These are phyloP conservation scores for Trypanosoma rangeli DNA, from an alignment of 208 protist genomes.

Conservation along the genomic window DNA sequence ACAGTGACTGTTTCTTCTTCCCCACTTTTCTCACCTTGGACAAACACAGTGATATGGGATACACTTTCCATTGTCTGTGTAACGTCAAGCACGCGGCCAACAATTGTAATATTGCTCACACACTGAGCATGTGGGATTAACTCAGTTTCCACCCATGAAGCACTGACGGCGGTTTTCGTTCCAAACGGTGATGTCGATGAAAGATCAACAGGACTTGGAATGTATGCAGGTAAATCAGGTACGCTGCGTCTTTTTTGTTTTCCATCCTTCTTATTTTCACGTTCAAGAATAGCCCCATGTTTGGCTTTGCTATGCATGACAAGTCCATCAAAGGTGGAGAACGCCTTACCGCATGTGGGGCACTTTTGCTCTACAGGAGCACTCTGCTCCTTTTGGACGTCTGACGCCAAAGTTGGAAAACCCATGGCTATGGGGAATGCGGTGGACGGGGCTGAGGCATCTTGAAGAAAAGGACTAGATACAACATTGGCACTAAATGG, in stretches of 20 bases:
- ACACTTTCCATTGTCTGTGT: conserved; percentile 28
- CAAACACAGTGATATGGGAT: conserved; percentile 54
- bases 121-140: conserved; percentile 66
- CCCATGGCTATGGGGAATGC: conserved; percentile 6
- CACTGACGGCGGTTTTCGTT: conserved; percentile 16
- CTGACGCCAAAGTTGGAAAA: conserved; percentile 7
- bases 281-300: conserved; percentile 57
- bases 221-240: conserved; percentile 75
- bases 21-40: conserved; percentile 30
- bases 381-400: conserved; percentile 23
- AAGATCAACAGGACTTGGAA: conserved; percentile 88
- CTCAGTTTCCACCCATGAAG: conserved; percentile 72
- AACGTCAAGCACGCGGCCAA: conserved; percentile 44
- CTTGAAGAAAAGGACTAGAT: conserved; percentile 19
- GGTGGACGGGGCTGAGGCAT: background rate
- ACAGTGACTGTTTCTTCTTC: conserved; percentile 61
- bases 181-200: conserved; percentile 81
- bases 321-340: conserved; percentile 57
- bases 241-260: conserved; percentile 18
- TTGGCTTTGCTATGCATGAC: conserved; percentile 87
- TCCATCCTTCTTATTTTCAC: conserved; percentile 22
- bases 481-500: conserved; percentile 38
- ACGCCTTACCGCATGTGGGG: conserved; percentile 54
- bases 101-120: conserved; percentile 72
- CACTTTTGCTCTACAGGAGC: conserved; percentile 47